Base-by-base conservation (phyloP, 1,139 yeast species). In the Magnusiomyces suaveolens region DNA sequence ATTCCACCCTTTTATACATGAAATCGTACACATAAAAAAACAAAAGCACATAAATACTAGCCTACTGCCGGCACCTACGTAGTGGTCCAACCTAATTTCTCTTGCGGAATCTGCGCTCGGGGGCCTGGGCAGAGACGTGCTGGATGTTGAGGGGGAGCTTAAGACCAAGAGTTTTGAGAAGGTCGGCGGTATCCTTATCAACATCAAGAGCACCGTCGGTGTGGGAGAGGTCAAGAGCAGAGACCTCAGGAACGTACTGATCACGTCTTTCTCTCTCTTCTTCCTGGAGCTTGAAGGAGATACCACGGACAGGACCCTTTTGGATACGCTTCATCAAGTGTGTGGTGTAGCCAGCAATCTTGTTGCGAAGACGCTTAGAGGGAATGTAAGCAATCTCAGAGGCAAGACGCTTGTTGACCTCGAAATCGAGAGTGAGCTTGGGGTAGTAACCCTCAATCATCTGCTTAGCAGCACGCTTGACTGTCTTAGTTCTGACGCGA, bases 231-330 rank as follows among this genome's bases (percentile, higher is more conserved):
- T 90, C 97, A 77, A 94, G 87, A 76, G 98, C 99, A 75, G 98
- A 94, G 74, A 90, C 95, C 77, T 90, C 97, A 80, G 99, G 99
- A 73, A 94, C 98, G 80, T 90, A 94, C 83, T 94, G 98, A 80
- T 94, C 99, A 82, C 94, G 92, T 83, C 98, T 87, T 82, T 94
- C 99, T 85, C 98, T 92, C 84, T 94, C 99, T 82, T 92, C 99
- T 82, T 92, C 99, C 84, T 92, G 99, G 75, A 92, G 88, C 81
- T 94, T 94, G 96, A 92, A 92, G 72, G 98, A 92, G 71, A 92
- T 94, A 83, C 99, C 99, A 85, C 97, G 90, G 71, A 92, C 99
- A 82, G 99, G 98, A 75, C 99, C 99, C 84, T 92, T 92, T 81
- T 94, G 98, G 75, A 92, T 92, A 83, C 99, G 90, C 85, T 88